Evolutionary conservation across 2,329 filamentous ascomycete species (phyloP).

Genomic region (Colletotrichum brevisporum): DNA sequence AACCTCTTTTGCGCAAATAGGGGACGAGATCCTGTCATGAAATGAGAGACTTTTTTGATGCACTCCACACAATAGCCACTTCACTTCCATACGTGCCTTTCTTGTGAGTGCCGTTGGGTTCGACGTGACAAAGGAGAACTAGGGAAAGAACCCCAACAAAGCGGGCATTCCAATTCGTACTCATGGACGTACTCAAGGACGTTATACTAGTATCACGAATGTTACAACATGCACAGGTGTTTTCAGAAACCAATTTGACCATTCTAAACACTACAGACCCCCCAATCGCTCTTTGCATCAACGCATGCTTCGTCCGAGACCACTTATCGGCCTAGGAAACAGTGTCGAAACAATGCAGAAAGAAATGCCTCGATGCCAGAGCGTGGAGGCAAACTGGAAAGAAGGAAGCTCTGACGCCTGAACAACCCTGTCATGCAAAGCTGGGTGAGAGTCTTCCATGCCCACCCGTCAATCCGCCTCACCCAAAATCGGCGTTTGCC

Average conservation of each 20-base stretch:
- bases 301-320: constrained; percentile 10
- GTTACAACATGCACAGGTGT: not conserved
- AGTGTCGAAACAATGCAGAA: constrained; percentile 30
- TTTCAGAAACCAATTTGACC: constrained; percentile 30
- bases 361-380: constrained; percentile 35
- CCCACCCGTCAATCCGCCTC: constrained; percentile 30
- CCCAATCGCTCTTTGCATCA: constrained; percentile 15
- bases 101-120: no score
- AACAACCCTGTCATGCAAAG: constrained; percentile 42
- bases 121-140: no score
- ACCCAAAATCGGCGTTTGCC: constrained; percentile 23
- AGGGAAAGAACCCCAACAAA: no score
- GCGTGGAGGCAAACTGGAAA: constrained; percentile 29
- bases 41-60: constrained; percentile 28
- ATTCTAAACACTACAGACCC: constrained; percentile 31
- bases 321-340: constrained; percentile 17
- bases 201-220: no score
- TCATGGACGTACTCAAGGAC: no score
- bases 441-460: constrained; percentile 21
- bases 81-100: not conserved
- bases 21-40: constrained; percentile 33
- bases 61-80: not conserved
- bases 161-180: no score
- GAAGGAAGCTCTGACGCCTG: constrained; percentile 38
- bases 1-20: constrained; percentile 30